Evolutionary conservation across 2,329 filamentous ascomycete genomes (phyloP).

Genomic region (Nemania diffusa): DNA sequence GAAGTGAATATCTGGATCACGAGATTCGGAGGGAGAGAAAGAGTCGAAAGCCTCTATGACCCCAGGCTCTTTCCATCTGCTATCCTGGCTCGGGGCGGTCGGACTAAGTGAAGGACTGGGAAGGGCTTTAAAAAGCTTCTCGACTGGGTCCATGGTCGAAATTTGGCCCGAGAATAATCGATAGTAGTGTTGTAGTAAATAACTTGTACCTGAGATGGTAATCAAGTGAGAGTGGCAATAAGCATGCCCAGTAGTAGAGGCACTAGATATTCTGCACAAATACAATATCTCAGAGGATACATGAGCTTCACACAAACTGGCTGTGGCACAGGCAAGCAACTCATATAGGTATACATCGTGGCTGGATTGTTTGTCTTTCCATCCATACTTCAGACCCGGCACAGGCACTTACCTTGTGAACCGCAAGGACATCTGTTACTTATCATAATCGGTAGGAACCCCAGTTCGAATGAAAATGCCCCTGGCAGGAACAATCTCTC

Average conservation of each 20-base stretch:
- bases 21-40: constrained; percentile 1
- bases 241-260: not conserved
- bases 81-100: not conserved
- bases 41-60: not conserved
- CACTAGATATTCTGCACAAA: constrained; percentile 11
- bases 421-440: no score
- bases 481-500: no score
- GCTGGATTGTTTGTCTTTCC: not conserved
- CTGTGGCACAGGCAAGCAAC: not conserved
- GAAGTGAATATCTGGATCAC: constrained; percentile 6
- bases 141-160: constrained; percentile 28
- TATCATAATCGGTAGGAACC: no score
- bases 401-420: no score
- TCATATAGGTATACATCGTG: not conserved
- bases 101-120: constrained; percentile 17
- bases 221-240: not conserved
- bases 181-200: not conserved
- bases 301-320: no score
- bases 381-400: not conserved
- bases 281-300: not conserved
- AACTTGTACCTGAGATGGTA: not conserved
- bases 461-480: no score
- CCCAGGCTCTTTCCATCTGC: not conserved
- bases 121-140: constrained; percentile 29
- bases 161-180: not conserved